phyloP scores from a whole-genome alignment of 768 basidiomycete genomes.

The Xerocomellus dryophilus region DNA sequence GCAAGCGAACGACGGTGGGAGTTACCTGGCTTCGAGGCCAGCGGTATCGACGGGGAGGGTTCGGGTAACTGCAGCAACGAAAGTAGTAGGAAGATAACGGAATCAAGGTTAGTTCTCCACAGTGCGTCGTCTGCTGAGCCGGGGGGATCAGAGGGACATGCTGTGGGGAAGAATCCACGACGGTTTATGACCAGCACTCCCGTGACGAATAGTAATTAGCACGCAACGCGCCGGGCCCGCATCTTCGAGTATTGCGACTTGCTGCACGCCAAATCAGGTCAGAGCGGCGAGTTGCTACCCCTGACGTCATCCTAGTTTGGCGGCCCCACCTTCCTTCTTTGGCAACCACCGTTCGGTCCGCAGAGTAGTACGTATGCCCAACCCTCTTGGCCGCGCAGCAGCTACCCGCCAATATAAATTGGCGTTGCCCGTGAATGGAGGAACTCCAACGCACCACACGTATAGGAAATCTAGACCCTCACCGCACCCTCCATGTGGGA shows the following conservation, averaged over 20 bases:
- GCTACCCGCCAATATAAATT: too few relatives aligned
- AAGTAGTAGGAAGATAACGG: neutral
- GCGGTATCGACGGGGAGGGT: neutral
- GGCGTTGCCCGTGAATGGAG: neutral
- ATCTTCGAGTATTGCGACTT: neutral
- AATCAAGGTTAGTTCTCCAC: neutral
- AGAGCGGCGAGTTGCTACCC: slow-evolving; percentile 11
- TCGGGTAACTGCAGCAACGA: neutral
- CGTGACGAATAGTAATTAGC: slow-evolving; percentile 4
- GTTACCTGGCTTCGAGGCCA: neutral
- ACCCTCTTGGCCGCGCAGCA: too few relatives aligned
- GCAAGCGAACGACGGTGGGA: neutral
- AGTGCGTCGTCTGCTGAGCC: neutral
- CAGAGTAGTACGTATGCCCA: too few relatives aligned
- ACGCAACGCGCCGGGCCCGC: neutral
- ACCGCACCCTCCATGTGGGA: too few relatives aligned
- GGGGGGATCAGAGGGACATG: slow-evolving; percentile 3
- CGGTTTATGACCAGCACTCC: slow-evolving; percentile 9
- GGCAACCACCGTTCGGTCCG: too few relatives aligned
- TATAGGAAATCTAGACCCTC: too few relatives aligned
- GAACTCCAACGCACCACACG: neutral
- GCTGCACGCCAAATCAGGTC: neutral
- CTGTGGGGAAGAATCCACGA: neutral
- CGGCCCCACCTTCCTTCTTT: slow-evolving; percentile 12
- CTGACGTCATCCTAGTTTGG: slow-evolving; percentile 21